These are phyloP conservation scores for Zizania latifolia DNA, from an alignment of 176 grass and related monocot species.

Conservation along the genomic window DNA sequence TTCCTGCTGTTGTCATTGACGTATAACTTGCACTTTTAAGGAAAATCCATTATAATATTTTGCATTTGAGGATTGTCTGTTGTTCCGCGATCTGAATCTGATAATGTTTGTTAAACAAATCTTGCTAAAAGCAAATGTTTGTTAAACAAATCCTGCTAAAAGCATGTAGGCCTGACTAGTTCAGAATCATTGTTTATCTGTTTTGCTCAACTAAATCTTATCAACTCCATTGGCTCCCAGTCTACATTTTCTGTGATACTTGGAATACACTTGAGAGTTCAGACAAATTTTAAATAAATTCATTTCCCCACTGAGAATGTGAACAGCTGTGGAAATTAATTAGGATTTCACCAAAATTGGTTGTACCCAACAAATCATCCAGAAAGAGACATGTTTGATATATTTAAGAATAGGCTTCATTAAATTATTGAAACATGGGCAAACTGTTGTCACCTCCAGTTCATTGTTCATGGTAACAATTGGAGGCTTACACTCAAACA, in stretches of 20 bases:
- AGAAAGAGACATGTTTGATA: background rate
- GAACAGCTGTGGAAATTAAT: background rate
- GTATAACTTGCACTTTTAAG: too few relatives aligned
- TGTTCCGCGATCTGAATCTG: too few relatives aligned
- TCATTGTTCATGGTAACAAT: background rate
- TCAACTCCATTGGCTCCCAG: background rate
- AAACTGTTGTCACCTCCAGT: fast-evolving
- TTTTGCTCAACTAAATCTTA: background rate
- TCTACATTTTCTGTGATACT: background rate
- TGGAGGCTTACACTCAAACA: background rate
- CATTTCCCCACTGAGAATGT: background rate
- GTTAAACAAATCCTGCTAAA: background rate
- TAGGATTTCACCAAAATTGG: background rate
- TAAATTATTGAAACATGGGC: background rate
- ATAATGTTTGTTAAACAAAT: background rate
- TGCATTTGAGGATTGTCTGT: too few relatives aligned
- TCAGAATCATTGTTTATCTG: background rate
- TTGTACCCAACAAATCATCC: background rate
- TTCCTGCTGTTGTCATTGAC: too few relatives aligned
- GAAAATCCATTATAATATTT: too few relatives aligned
- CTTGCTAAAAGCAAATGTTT: background rate
- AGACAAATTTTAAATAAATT: background rate
- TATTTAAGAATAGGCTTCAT: background rate
- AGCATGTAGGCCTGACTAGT: background rate
- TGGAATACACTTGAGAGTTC: background rate